Evolutionary conservation across 305 asterid genomes (phyloP), one percentile per base, ranked within the genome.

Genomic region (Fraxinus ornus): DNA sequence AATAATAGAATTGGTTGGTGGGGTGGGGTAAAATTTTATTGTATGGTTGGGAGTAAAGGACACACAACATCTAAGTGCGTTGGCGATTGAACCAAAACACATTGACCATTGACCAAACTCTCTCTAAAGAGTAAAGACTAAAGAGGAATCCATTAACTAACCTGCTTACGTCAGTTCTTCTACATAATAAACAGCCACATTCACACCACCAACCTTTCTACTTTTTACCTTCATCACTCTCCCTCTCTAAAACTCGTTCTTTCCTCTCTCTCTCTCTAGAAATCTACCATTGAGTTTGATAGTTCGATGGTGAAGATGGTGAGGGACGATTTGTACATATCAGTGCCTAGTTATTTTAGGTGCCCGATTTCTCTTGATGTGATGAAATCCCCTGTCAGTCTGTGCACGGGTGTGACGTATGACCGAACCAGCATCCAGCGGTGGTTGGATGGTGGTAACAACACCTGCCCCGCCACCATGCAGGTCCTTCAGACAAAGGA

Each of bases 401-500:
- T 94, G 70, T 94, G 91, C 89, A 94, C 97, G 7, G 98, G 98
- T 4, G 97, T 93, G 15, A 94, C 97, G 13, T 94, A 94, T 83
- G 98, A 94, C 75, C 92, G 98, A 19, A 60, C 84, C 87, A 89
- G 91, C 87, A 94, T 94, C 85, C 97, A 93, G 83, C 90, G 92
- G 80, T 94, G 98, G 98, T 87, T 94, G 32, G 97, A 93, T 86
- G 88, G 86, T 81, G 98, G 98, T 32, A 93, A 94, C 80, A 92
- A 93, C 84, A 94, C 98, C 21, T 94, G 98, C 83, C 98, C 98
- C 57, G 97, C 98, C 81, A 94, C 98, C 88, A 94, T 94, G 98
- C 98, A 93, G 87, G 87, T 88, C 12, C 90, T 94, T 5, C 92
- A 82, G 0, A 83, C 75, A 6, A 92, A 86, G 36, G 97, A 94